A percentile compares a stretch with the other conserved stretches of the same genome.
Evolutionary conservation across 202 grass and related monocot species (phyloP).

Genomic region (Hordeum pubiflorum): DNA sequence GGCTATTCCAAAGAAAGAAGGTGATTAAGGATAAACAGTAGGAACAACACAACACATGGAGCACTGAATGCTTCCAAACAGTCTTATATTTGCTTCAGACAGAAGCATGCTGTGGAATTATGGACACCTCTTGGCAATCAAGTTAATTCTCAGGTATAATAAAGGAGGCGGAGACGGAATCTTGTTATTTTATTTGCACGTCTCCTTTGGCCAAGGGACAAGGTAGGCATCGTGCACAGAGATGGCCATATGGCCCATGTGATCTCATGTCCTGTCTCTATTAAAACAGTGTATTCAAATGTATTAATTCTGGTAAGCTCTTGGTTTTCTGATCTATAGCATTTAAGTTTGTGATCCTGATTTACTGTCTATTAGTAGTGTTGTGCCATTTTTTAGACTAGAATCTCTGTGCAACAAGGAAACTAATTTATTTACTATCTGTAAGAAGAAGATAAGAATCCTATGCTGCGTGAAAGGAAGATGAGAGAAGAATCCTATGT

Average conservation of each 20-base stretch:
- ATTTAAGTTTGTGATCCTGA: conserved; percentile 1
- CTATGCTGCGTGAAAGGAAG: not conserved
- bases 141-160: conserved; percentile 13
- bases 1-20: not conserved
- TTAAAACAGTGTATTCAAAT: conserved; percentile 16
- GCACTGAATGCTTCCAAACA: not conserved
- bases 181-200: conserved; percentile 38
- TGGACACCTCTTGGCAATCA: conserved; percentile 15
- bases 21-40: not conserved
- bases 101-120: conserved; percentile 32
- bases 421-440: conserved; percentile 7
- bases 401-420: conserved; percentile 26
- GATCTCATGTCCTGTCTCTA: conserved; percentile 19
- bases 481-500: not conserved
- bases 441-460: conserved; percentile 15
- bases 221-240: conserved; percentile 25
- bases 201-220: conserved; percentile 14
- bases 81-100: conserved; percentile 31
- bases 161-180: not conserved
- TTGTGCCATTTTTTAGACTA: not conserved
- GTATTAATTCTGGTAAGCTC: not conserved
- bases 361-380: not conserved
- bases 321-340: not conserved
- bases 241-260: conserved; percentile 24
- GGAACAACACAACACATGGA: conserved; percentile 6